Evolutionary conservation across 345 rosid genomes (phyloP), one percentile per base, ranked within the genome.

Genomic region (Combretum micranthum): DNA sequence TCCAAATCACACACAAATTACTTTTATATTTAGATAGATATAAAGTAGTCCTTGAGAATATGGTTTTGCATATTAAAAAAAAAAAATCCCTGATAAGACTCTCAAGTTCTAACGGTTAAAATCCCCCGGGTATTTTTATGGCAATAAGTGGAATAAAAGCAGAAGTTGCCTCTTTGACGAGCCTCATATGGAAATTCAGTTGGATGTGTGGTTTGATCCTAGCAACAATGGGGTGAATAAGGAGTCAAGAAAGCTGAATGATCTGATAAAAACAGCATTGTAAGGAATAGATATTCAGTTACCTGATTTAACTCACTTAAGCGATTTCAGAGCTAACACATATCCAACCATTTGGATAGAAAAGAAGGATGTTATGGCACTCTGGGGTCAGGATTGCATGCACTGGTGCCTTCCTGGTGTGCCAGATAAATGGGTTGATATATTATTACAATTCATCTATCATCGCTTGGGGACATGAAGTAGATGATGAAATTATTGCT

Each of bases 361-460:
- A 59, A 85, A 93, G 80, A 87, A 85, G 65, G 92, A 77, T 37
- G 96, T 96, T 0, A 95, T 93, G 25, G 87, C 83, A 3, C 66
- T 70, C 42, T 89, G 97, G 96, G 95, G 97, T 61, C 96, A 93
- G 69, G 99, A 93, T 71, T 93, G 99, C 81, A 77, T 93, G 99
- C 99, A 93, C 51, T 93, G 99, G 99, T 93, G 99, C 84, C 77
- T 93, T 19, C 96, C 99, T 0, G 97, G 99, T 52, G 77, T 93
- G 37, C 99, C 99, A 0, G 99, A 87, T 56, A 89, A 95, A 39
- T 89, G 97, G 99, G 97, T 72, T 5, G 88, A 93, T 74, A 82
- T 93, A 42, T 74, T 87, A 61, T 71, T 86, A 1, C 76, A 85
- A 61, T 73, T 85, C 54, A 77, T 83, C 55, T 60, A 4, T 21